Evolutionary conservation across 23 red algal genomes (phyloP), one percentile per base, ranked within the genome.

Genomic region (Rhodosorus marinus): DNA sequence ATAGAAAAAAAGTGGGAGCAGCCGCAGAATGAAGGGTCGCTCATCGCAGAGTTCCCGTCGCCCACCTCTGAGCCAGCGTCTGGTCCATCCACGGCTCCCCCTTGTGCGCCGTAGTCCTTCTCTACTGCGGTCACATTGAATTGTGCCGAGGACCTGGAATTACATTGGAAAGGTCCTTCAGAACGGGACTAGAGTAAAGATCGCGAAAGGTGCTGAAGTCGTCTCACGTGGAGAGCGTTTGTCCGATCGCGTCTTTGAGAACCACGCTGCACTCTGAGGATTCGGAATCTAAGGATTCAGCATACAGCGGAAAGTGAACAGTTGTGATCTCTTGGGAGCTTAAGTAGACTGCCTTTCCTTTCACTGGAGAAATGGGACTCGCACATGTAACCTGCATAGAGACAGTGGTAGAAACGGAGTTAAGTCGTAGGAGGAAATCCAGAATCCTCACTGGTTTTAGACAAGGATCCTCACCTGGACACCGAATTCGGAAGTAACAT

Each of bases 1-100:
- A 74, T 74, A 31, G 49, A 40, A 9, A 60, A 60, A 20, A 74
- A 60, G 5, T 41, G 33, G 7, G 46, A 36, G 35, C 68, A 74
- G 29, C 5, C 49, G 26, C 30, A 26, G 11, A 36, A 50, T n/a
- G n/a, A n/a, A n/a, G n/a, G n/a, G n/a, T n/a, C n/a, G n/a, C n/a
- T n/a, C n/a, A n/a, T n/a, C n/a, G n/a, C n/a, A 51, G 55, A 32
- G 30, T 36, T 7, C 21, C 26, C 27, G 1, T 54, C 38, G 5
- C 26, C 43, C 6, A 29, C 20, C 22, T 46, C 36, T 20, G 36
- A 49, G 29, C 2, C 8, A 6, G 68, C 24, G 20, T 42, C 31
- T 6, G 68, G 29, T 45, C 29, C 34, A 35, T 74, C 35, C 32
- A 32, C 38, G 5, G 35, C 54, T 4, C 40, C 64, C 2, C 35